These are phyloP conservation scores for Phialemonium atrogriseum DNA, from an alignment of 2,329 filamentous ascomycete species.

Conservation along the genomic window DNA sequence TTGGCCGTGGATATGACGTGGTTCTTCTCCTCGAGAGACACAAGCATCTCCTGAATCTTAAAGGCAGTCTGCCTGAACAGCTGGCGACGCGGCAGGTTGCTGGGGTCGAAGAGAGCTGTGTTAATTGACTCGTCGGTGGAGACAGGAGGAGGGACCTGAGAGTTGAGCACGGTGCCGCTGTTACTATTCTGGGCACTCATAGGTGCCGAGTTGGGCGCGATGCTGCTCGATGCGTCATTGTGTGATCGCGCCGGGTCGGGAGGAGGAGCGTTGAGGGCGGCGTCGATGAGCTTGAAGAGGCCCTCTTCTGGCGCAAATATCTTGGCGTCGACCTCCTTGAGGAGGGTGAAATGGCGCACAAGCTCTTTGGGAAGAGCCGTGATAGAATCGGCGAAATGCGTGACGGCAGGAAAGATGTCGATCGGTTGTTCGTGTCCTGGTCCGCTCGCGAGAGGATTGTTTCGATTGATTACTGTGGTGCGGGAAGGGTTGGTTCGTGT, in stretches of 20 bases:
- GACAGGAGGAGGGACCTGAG: conserved; percentile 25
- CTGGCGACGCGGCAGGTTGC: conserved; percentile 59
- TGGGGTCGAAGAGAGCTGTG: conserved; percentile 40
- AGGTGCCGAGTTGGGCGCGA: conserved; percentile 33
- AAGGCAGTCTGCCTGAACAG: conserved; percentile 71
- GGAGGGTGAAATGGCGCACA: conserved; percentile 85
- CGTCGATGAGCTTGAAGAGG: conserved; percentile 66
- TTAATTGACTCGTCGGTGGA: conserved; percentile 35
- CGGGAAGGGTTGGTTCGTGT: conserved; percentile 57
- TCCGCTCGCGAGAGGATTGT: conserved; percentile 35
- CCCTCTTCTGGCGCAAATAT: conserved; percentile 81
- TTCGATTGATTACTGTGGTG: conserved; percentile 39
- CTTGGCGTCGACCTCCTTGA: conserved; percentile 98
- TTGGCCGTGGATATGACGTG: conserved; percentile 91
- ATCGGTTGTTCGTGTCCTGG: conserved; percentile 48
- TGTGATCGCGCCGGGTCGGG: conserved; percentile 33
- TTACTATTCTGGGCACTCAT: conserved; percentile 43
- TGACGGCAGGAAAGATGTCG: conserved; percentile 59
- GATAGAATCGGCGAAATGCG: conserved; percentile 83
- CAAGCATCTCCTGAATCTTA: conserved; percentile 75
- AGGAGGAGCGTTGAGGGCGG: conserved; percentile 44
- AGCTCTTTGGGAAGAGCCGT: conserved; percentile 90
- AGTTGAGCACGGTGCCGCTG: conserved; percentile 27
- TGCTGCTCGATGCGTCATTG: conserved; percentile 35
- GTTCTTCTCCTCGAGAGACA: conserved; percentile 94